A percentile compares a stretch with the other conserved stretches of the same genome.
Conservation (phyloP, 2,329 filamentous ascomycete genomes). For the Beauveria scarabaeidicola region DNA sequence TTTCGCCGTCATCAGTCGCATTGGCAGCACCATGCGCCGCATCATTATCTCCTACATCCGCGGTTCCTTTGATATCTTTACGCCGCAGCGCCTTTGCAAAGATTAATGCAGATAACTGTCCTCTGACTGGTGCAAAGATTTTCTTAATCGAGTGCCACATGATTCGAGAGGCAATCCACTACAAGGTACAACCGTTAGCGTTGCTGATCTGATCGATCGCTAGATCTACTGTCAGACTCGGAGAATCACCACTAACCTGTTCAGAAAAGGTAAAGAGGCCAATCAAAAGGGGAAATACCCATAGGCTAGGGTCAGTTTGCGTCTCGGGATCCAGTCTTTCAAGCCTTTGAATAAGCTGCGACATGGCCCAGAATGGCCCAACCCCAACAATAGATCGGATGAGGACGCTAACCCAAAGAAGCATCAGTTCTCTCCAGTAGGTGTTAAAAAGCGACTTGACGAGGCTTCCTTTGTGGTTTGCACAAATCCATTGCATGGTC, state of each 20-base stretch:
- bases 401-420: neutral
- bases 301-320: neutral
- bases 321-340: neutral
- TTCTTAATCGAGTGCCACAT: conserved; percentile 59
- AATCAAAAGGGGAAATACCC: conserved; percentile 43
- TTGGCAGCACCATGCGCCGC: conserved; percentile 16
- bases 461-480: neutral
- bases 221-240: conserved; percentile 37
- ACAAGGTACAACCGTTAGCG: conserved; percentile 36
- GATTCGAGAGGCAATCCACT: conserved; percentile 55
- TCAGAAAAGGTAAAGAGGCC: conserved; percentile 47
- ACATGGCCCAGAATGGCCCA: conserved; percentile 8
- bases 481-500: neutral
- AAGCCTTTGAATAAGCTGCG: neutral
- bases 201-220: conserved; percentile 37
- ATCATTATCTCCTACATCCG: conserved; percentile 30
- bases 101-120: conserved; percentile 63
- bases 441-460: neutral
- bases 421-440: neutral
- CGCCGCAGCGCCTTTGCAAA: conserved; percentile 70
- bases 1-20: conserved; percentile 12
- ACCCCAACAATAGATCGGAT: neutral
- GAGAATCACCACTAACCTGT: conserved; percentile 54
- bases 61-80: conserved; percentile 64
- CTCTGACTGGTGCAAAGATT: conserved; percentile 56